Evolutionary conservation across 2,329 filamentous ascomycete genomes (phyloP).

Genomic region (Calonectria pteridis): DNA sequence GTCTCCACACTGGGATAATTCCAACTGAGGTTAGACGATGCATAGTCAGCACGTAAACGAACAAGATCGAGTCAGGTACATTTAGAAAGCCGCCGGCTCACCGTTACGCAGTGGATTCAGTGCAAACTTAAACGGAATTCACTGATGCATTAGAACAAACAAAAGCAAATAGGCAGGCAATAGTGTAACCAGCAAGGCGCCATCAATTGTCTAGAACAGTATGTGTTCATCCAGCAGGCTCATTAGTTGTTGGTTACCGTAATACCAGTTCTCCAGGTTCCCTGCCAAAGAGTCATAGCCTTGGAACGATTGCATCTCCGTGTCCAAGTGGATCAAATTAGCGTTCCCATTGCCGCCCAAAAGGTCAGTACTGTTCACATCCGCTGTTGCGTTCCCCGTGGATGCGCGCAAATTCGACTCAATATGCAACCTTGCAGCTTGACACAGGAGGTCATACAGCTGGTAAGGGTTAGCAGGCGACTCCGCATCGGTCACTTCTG

Average conservation of each 20-base stretch:
- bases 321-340: neutral
- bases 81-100: too few relatives aligned
- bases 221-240: constrained; percentile 30
- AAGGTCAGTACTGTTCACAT: neutral
- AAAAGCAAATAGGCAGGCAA: neutral
- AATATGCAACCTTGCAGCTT: constrained; percentile 47
- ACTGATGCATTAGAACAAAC: neutral
- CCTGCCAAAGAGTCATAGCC: neutral
- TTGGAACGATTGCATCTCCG: neutral
- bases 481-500: constrained; percentile 24
- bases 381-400: neutral
- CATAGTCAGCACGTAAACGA: neutral
- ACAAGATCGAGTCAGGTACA: neutral
- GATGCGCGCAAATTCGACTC: neutral
- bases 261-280: constrained; percentile 30
- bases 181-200: neutral
- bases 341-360: neutral
- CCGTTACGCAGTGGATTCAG: too few relatives aligned
- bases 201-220: neutral
- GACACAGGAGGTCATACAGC: constrained; percentile 50
- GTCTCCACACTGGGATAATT: neutral
- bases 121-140: neutral
- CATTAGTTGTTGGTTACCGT: constrained; percentile 35
- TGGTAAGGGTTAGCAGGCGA: constrained; percentile 48
- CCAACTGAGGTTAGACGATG: neutral